Evolutionary conservation across 2,329 filamentous ascomycete genomes (phyloP), one percentile per base, ranked within the genome.

Genomic region (Chalaropsis ovoidea): DNA sequence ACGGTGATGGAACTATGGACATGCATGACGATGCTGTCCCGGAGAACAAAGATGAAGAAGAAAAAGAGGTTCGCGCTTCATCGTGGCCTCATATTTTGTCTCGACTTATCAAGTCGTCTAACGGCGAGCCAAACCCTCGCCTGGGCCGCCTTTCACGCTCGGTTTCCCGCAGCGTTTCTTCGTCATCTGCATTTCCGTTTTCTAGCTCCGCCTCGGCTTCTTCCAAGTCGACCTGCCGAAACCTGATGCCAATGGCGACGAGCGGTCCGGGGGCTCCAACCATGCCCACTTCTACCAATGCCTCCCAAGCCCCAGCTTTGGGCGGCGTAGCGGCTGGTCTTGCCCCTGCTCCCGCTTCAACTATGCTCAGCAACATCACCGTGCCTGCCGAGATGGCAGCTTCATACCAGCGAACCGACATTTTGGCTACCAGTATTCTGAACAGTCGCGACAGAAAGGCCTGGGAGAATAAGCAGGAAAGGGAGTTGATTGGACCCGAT

Each of bases 51-150:
- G 27, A 22, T 39, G 43, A 35, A 19, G 42, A 41, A 6, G 17
- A 39, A 17, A 64, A 60, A 5, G 35, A 31, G 4, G 5, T 13
- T 22, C 54, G 42, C 3, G 54, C 35, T 2, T 43, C 27, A 15
- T 42, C 54, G 8, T 67, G 61, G 65, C 62, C 61, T 19, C 52
- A 63, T 22, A 64, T 58, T n/a, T 42, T 67, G 41, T 54, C 65
- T 45, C 65, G 54, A 19, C 42, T 67, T 4, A 54, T 67, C 39
- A 66, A 52, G 31, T 47, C 43, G 5, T 49, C 41, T 15, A 35
- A 31, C 42, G 31, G 27, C 8, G 61, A 47, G 17, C 27, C 43
- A 13, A 31, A 27, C 5, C 24, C 43, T n/a, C 35, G 43, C 6
- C 27, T 43, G 17, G 27, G 42, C 17, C 61, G 60, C 19, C 52